Percentiles rank a stretch among this genome's conserved stretches.
phyloP scores from a whole-genome alignment of 441 rosid species.

The Erysimum cheiri region DNA sequence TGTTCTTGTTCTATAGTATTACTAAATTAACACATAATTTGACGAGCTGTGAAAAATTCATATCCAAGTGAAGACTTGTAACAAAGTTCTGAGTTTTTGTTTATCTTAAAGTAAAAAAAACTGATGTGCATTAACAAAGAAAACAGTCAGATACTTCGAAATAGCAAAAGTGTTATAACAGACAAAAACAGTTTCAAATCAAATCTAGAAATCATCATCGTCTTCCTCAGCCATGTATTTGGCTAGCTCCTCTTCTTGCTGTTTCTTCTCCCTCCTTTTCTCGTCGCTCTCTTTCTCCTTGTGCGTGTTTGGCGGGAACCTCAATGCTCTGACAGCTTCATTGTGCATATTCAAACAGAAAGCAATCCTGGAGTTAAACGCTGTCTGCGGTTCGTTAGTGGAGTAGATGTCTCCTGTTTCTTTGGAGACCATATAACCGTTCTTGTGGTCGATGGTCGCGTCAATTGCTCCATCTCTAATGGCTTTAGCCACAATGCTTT shows the following conservation, averaged over 20 bases:
- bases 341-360: conserved; percentile 75
- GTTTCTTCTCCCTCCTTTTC: conserved; percentile 68
- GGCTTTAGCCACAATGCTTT: conserved; percentile 70
- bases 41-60: not conserved
- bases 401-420: conserved; percentile 73
- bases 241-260: conserved; percentile 72
- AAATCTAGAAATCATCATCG: conserved; percentile 57
- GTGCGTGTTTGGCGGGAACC: conserved; percentile 58
- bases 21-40: not conserved
- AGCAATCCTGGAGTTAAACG: conserved; percentile 67
- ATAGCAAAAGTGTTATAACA: conserved; percentile 3
- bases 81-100: not conserved
- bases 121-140: conserved; percentile 3
- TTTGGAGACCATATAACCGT: conserved; percentile 63
- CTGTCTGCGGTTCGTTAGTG: conserved; percentile 64
- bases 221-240: conserved; percentile 69
- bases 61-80: not conserved
- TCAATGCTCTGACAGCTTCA: conserved; percentile 60
- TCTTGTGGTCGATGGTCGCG: conserved; percentile 63
- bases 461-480: conserved; percentile 68
- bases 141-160: not conserved
- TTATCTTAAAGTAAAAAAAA: not conserved
- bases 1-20: not conserved
- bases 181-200: not conserved
- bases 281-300: conserved; percentile 71